Conservation (phyloP, 345 rosid species). For the Salix brachista region DNA sequence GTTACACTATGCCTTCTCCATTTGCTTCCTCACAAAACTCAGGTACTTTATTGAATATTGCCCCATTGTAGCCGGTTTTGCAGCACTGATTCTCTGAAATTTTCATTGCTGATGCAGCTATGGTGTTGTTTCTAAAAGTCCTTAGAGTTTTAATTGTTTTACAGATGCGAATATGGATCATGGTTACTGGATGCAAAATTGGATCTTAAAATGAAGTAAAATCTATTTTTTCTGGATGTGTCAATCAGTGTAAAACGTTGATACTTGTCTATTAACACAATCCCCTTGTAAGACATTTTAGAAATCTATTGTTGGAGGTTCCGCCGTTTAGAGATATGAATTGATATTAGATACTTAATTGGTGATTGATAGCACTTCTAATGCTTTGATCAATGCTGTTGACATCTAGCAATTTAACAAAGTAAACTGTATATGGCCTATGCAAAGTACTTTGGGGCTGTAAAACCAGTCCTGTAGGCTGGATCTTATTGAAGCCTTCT, state of each 20-base stretch:
- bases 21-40: slow-evolving; percentile 83
- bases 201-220: not conserved
- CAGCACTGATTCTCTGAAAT: not conserved
- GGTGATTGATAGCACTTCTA: not conserved
- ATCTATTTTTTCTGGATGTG: not conserved
- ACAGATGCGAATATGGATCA: not conserved
- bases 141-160: not conserved
- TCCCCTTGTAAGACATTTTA: not conserved
- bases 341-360: not conserved
- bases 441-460: not conserved
- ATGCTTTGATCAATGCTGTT: not conserved
- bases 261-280: not conserved
- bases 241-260: not conserved
- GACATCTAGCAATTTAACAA: not conserved
- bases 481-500: not conserved
- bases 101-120: not conserved
- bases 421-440: not conserved
- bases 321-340: not conserved
- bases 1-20: slow-evolving; percentile 68
- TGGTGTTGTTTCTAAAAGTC: not conserved
- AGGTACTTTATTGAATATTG: slow-evolving; percentile 42
- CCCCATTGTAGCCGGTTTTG: not conserved
- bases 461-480: not conserved
- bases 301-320: not conserved
- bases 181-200: not conserved